Conservation (phyloP, 2,329 filamentous ascomycete species). For the Sporothrix mexicana region DNA sequence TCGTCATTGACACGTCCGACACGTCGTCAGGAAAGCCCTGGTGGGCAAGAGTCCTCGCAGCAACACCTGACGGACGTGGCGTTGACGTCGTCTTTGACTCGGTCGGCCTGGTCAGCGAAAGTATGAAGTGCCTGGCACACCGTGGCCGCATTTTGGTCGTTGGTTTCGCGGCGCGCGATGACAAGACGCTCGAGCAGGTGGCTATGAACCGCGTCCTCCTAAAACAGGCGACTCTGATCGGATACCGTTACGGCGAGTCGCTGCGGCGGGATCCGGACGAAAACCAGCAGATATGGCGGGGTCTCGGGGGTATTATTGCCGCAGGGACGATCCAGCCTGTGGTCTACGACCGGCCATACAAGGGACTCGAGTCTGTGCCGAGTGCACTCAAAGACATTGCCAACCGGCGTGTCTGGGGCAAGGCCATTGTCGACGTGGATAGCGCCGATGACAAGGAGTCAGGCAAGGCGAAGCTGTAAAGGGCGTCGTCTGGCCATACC, state of each 20-base stretch:
- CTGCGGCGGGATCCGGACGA: slow-evolving; percentile 55
- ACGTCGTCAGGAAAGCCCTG: slow-evolving; percentile 45
- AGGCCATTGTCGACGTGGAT: slow-evolving; percentile 57
- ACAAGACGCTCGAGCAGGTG: slow-evolving; percentile 44
- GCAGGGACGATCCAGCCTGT: slow-evolving; percentile 56
- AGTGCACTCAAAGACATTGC: slow-evolving; percentile 58
- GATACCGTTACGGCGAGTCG: slow-evolving; percentile 65
- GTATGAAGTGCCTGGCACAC: slow-evolving; percentile 60
- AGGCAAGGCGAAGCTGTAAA: slow-evolving; percentile 20
- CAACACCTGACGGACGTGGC: slow-evolving; percentile 54
- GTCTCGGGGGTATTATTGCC: slow-evolving; percentile 55
- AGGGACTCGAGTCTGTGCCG: slow-evolving; percentile 56
- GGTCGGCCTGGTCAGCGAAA: slow-evolving; percentile 61
- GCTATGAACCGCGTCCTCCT: slow-evolving; percentile 61
- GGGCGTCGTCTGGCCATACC: neutral
- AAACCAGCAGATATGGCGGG: slow-evolving; percentile 57
- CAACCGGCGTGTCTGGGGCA: slow-evolving; percentile 59
- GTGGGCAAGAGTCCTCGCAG: slow-evolving; percentile 56
- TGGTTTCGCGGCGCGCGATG: slow-evolving; percentile 59
- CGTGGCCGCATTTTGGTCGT: slow-evolving; percentile 61
- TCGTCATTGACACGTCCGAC: slow-evolving; percentile 50
- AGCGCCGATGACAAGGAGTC: slow-evolving; percentile 27
- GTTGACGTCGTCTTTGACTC: slow-evolving; percentile 65
- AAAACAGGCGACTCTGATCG: slow-evolving; percentile 58
- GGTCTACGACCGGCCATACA: slow-evolving; percentile 55